Evolutionary conservation across 2,329 filamentous ascomycete genomes (phyloP).

Genomic region (Colletotrichum lentis): DNA sequence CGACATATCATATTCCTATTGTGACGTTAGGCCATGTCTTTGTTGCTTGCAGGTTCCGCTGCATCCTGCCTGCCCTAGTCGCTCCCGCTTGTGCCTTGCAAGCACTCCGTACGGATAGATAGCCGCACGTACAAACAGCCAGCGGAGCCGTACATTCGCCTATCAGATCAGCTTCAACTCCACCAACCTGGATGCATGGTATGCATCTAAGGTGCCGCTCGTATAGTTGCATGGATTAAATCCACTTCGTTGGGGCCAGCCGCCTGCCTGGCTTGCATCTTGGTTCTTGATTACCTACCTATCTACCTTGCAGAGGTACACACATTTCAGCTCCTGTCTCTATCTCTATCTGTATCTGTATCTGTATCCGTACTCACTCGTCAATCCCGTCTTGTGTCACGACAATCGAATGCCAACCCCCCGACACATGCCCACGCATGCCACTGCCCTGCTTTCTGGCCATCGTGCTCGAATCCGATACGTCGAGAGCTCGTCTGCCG

Average conservation of each 20-base stretch:
- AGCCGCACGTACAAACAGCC: too few relatives aligned
- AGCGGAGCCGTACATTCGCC: too few relatives aligned
- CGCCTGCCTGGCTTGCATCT: neutral
- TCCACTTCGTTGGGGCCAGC: neutral
- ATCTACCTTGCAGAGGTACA: too few relatives aligned
- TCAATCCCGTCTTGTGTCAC: neutral
- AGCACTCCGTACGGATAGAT: too few relatives aligned
- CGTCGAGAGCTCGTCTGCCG: neutral
- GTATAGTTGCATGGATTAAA: too few relatives aligned
- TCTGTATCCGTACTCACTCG: neutral
- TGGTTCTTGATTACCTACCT: too few relatives aligned
- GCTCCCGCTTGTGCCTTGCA: constrained; percentile 6
- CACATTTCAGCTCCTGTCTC: too few relatives aligned
- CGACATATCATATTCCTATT: too few relatives aligned
- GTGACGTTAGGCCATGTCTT: constrained; percentile 7
- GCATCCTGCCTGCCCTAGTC: neutral
- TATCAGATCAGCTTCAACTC: too few relatives aligned
- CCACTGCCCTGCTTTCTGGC: constrained; percentile 7
- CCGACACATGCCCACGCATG: constrained; percentile 16
- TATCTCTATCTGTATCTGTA: too few relatives aligned
- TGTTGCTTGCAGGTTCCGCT: neutral
- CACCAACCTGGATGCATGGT: too few relatives aligned
- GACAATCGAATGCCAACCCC: constrained; percentile 12
- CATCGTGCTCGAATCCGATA: constrained; percentile 5
- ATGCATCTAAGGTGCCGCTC: too few relatives aligned